Evolutionary conservation across 148 eudicot genomes (phyloP).

Genomic region (Nepenthes mirabilis): DNA sequence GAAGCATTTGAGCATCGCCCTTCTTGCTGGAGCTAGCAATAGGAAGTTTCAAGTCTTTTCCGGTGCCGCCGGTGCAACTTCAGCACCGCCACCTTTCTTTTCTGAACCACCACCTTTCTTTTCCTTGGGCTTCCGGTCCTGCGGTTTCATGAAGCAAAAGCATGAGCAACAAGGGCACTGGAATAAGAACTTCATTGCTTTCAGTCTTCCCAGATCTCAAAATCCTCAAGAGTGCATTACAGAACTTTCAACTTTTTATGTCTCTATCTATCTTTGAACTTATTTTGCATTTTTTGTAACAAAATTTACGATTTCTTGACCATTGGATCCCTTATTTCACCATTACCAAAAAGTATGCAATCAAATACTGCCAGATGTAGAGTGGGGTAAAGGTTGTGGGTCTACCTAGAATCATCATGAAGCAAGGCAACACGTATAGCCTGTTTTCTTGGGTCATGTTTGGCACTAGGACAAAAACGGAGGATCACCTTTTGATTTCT

Average conservation of each 20-base stretch:
- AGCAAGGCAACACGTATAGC: neutral
- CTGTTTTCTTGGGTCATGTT: constrained; percentile 15
- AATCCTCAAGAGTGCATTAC: too few relatives aligned
- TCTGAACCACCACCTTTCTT: constrained; percentile 11
- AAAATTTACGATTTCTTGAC: constrained; percentile 1
- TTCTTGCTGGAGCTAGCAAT: too few relatives aligned
- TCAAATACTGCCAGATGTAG: neutral
- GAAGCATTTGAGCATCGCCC: too few relatives aligned
- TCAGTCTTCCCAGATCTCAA: neutral
- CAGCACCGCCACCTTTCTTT: constrained; percentile 9
- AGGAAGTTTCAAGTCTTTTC: neutral
- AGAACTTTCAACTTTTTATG: neutral
- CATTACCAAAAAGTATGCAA: constrained; percentile 6
- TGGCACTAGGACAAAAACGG: constrained; percentile 3
- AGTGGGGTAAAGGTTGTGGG: constrained; percentile 18
- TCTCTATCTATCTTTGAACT: constrained; percentile 2
- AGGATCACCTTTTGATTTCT: constrained; percentile 5
- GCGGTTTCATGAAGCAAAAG: constrained; percentile 43
- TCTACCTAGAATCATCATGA: neutral
- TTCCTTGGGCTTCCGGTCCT: constrained; percentile 32
- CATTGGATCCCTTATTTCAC: constrained; percentile 33
- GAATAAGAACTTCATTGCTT: constrained; percentile 43
- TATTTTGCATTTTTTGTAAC: constrained; percentile 2
- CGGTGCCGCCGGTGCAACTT: constrained; percentile 12
- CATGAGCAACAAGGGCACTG: constrained; percentile 46